phyloP scores from a whole-genome alignment of 2,329 filamentous ascomycete genomes.

The Orbilia brochopaga region DNA sequence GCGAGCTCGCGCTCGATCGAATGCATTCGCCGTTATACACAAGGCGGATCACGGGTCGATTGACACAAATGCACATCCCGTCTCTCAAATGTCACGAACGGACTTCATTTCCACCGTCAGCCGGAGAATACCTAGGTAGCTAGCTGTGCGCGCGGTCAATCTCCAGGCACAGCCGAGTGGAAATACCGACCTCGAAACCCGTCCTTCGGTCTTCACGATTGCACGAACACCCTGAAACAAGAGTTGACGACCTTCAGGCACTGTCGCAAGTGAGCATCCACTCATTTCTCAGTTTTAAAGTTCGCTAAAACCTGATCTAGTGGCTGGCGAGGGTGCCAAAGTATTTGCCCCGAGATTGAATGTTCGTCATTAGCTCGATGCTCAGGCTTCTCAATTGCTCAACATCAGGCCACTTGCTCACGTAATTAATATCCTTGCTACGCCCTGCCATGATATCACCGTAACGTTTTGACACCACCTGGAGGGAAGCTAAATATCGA shows the following conservation, averaged over 20 bases:
- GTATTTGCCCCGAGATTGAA: not conserved
- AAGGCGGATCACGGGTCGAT: not conserved
- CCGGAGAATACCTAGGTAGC: not conserved
- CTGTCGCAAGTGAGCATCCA: not conserved
- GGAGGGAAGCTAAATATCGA: not conserved
- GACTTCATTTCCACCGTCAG: not conserved
- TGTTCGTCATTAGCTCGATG: not conserved
- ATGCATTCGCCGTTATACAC: too few species aligned
- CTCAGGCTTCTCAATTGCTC: not conserved
- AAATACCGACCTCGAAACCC: not conserved
- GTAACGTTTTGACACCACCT: not conserved
- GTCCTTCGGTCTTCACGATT: too few species aligned
- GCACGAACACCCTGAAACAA: not conserved
- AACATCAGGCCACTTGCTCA: slow-evolving; percentile 2
- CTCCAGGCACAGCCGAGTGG: not conserved
- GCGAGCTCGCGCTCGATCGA: too few species aligned
- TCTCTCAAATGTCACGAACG: not conserved
- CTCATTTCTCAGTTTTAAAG: slow-evolving; percentile 1
- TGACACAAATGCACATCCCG: not conserved
- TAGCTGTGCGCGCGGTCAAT: not conserved
- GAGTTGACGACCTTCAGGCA: not conserved
- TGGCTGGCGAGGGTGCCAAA: slow-evolving; percentile 1
- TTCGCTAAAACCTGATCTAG: not conserved
- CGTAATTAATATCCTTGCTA: not conserved
- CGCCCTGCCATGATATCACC: not conserved